Evolutionary conservation across 2,329 filamentous ascomycete species (phyloP).

Genomic region (Thielaviopsis euricoi): DNA sequence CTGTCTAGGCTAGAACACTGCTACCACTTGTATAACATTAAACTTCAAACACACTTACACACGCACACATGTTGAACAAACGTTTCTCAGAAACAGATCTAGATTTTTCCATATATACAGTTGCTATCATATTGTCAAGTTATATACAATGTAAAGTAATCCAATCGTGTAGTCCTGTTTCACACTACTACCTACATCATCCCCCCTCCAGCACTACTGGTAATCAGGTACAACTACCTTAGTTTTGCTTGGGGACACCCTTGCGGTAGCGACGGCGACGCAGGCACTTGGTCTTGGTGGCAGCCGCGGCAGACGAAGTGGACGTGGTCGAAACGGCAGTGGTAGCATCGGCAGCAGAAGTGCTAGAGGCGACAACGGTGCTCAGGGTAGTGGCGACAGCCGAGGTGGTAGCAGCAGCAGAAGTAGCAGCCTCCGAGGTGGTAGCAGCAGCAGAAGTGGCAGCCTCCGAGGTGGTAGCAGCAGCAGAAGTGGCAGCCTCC

Average conservation of each 20-base stretch:
- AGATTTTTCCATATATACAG: not conserved
- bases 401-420: not conserved
- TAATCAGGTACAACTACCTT: not conserved
- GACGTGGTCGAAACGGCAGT: not conserved
- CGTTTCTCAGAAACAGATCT: too few species aligned
- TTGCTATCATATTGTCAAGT: not conserved
- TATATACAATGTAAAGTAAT: not conserved
- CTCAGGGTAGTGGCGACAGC: slow-evolving; percentile 3
- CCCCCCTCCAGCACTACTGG: not conserved
- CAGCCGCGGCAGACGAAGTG: not conserved
- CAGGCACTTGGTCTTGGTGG: slow-evolving; percentile 5
- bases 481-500: not conserved
- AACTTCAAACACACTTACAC: not conserved
- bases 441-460: not conserved
- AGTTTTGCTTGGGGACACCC: not conserved
- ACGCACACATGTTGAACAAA: not conserved
- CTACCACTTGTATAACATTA: not conserved
- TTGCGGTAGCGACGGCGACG: slow-evolving; percentile 7
- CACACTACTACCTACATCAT: not conserved
- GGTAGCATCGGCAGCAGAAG: not conserved
- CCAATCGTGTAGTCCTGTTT: not conserved
- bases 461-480: not conserved
- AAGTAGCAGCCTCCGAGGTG: not conserved
- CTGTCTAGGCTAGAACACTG: too few species aligned
- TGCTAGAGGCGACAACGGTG: not conserved